Evolutionary conservation across 2,329 filamentous ascomycete genomes (phyloP).

Genomic region (Aspergillus uvarum): DNA sequence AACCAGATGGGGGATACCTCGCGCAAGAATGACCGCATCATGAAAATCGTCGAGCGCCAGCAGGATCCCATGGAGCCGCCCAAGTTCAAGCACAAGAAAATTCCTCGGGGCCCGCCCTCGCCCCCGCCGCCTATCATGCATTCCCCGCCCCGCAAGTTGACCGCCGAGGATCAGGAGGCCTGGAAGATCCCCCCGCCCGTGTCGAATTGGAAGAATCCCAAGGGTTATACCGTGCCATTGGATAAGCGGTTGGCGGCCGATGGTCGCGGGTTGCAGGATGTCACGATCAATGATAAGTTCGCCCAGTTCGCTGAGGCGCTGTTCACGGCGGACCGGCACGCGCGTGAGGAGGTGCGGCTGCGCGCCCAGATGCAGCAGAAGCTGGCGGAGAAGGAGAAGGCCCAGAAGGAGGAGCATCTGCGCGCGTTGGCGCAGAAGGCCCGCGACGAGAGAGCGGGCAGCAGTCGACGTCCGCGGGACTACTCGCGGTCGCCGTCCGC

Average conservation of each 20-base stretch:
- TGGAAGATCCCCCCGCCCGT: constrained; percentile 91
- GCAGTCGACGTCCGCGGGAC: constrained; percentile 42
- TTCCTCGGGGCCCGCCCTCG: constrained; percentile 85
- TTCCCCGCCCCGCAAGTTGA: constrained; percentile 89
- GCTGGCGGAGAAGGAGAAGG: constrained; percentile 93
- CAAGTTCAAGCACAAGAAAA: constrained; percentile 99
- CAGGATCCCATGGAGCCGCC: constrained; percentile 94
- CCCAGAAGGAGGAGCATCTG: constrained; percentile 88
- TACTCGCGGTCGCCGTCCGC: constrained; percentile 44
- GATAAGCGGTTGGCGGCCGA: constrained; percentile 95
- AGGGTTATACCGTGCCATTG: constrained; percentile 92
- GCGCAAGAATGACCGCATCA: constrained; percentile 89
- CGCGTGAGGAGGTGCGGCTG: constrained; percentile 91
- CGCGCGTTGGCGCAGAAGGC: constrained; percentile 87
- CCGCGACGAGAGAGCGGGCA: constrained; percentile 67
- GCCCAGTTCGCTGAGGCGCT: constrained; percentile 92
- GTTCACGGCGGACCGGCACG: constrained; percentile 91
- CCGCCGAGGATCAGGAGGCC: constrained; percentile 92
- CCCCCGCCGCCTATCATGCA: constrained; percentile 94
- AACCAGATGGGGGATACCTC: constrained; percentile 87
- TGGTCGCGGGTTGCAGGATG: constrained; percentile 85
- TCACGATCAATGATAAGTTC: constrained; percentile 98
- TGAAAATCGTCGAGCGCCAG: constrained; percentile 96
- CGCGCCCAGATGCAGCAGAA: constrained; percentile 93
- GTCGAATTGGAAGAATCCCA: constrained; percentile 99